Base-by-base conservation (phyloP, 2,329 filamentous ascomycete genomes). In the Fusarium pseudograminearum region DNA sequence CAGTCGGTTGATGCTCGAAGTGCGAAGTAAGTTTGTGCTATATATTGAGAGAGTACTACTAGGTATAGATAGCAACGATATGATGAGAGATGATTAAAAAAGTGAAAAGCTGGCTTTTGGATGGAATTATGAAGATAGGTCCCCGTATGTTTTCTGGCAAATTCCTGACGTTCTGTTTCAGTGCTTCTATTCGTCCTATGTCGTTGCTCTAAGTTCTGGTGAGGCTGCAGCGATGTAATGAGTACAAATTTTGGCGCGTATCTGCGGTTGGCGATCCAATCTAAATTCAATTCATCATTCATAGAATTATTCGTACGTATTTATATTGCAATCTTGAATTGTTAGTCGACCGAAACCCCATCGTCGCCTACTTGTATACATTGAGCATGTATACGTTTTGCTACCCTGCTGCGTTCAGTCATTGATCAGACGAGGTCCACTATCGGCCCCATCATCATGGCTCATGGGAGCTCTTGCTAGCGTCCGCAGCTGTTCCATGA, bases 1-100 rank as follows among this genome's bases (percentile, higher is more conserved):
- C 88, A 91, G 63, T 88, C 93, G 4, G 94, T 99, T 5, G 89
- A 98, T 56, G 87, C 86, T 75, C 64, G 69, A 53, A 73, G 81
- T 80, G 70, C 75, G 63, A 52, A 81, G 79, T 36, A 84, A 80
- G 77, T 76, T 57, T 41, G 30, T 45, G 81, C 22, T 66, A 59
- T 9, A 36, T 46, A 33, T 52, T 22, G 40, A 36, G 44, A 36
- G 46, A 36, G 50, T 41, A n/a, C 47, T 45, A 36, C 47, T 45
- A 36, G 42, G 36, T 64, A 63, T 70, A 70, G 68, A 70, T 56
- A 50, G 57, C 48, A 57, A 61, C 53, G 65, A 63, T 62, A 38
- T 65, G 66, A 71, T 52, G 67, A 70, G 57, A 59, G 57, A 70
- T 40, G 57, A 63, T 41, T 38, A 28, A 68, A 54, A 24, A 44